A percentile compares a stretch with the other conserved stretches of the same genome.
Evolutionary conservation across 2,329 filamentous ascomycete genomes (phyloP).

Genomic region (Dichotomopilus funicola): DNA sequence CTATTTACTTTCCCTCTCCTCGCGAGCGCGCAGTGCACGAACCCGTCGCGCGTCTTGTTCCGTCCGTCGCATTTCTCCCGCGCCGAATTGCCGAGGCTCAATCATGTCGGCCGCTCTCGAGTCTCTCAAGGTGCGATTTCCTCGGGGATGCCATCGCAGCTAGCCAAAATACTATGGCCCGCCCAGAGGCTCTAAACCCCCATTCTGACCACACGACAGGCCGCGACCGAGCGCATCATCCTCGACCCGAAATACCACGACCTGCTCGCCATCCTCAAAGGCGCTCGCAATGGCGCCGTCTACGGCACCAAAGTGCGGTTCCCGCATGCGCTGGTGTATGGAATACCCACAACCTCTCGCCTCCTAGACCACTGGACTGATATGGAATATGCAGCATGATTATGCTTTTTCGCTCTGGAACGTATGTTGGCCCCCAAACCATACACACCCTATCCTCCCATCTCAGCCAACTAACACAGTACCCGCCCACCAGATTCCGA

Average conservation of each 20-base stretch:
- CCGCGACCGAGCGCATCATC: constrained; percentile 65
- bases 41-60: background rate
- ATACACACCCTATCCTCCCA: background rate
- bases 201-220: constrained; percentile 37
- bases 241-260: constrained; percentile 83
- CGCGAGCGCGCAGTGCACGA: constrained; percentile 7
- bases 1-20: background rate
- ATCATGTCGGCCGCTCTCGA: constrained; percentile 16
- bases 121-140: constrained; percentile 11
- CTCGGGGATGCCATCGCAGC: background rate
- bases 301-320: constrained; percentile 98
- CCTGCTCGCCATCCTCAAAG: constrained; percentile 79
- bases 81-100: constrained; percentile 14
- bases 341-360: background rate
- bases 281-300: constrained; percentile 90
- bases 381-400: constrained; percentile 64
- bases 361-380: background rate
- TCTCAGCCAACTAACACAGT: background rate
- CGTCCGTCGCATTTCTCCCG: background rate
- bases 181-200: too few species aligned
- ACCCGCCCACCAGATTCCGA: constrained; percentile 44
- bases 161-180: background rate
- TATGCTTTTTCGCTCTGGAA: constrained; percentile 88
- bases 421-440: constrained; percentile 43
- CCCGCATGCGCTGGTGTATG: constrained; percentile 83